phyloP scores from a whole-genome alignment of 1,284 basidiomycete species.

The Prillingera fragicola region DNA sequence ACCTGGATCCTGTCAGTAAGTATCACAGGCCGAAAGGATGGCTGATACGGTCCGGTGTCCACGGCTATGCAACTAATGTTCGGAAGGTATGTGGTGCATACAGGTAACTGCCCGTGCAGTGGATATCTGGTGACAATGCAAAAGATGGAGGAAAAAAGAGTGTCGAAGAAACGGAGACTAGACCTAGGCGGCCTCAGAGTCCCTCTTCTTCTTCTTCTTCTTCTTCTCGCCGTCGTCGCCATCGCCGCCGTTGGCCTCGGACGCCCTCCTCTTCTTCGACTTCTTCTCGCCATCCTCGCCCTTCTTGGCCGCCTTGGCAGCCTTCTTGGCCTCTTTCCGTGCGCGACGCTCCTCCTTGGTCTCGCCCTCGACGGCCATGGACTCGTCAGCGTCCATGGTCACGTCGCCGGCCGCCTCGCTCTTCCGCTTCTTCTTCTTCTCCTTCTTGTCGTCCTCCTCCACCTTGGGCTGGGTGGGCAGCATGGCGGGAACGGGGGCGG shows the following conservation, averaged over 20 bases:
- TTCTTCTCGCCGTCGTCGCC: constrained; percentile 41
- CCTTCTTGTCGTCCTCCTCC: constrained; percentile 65
- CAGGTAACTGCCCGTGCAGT: neutral
- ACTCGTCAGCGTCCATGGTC: constrained; percentile 49
- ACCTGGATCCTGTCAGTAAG: neutral
- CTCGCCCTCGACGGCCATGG: constrained; percentile 49
- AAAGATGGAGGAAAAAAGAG: constrained; percentile 2
- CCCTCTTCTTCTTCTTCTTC: constrained; percentile 67
- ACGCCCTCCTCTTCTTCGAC: constrained; percentile 50
- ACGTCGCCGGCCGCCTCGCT: constrained; percentile 52
- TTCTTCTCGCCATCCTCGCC: constrained; percentile 31
- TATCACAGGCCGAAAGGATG: neutral
- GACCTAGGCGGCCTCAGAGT: constrained; percentile 17
- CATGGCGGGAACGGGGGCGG: constrained; percentile 57
- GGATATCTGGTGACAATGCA: constrained; percentile 11
- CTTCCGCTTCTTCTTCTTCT: constrained; percentile 63
- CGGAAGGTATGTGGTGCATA: constrained; percentile 10
- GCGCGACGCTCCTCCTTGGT: constrained; percentile 54
- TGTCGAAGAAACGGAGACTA: neutral
- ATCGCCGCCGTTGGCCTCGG: constrained; percentile 53
- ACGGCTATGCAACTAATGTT: neutral
- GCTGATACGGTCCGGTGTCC: too few species aligned
- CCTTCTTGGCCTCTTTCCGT: constrained; percentile 56
- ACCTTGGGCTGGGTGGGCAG: constrained; percentile 72
- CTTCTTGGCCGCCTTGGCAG: constrained; percentile 38